A percentile compares a stretch with the other conserved stretches of the same genome.
phyloP scores from a whole-genome alignment of 169 alveolate genomes.

The Hepatocystis sp. region DNA sequence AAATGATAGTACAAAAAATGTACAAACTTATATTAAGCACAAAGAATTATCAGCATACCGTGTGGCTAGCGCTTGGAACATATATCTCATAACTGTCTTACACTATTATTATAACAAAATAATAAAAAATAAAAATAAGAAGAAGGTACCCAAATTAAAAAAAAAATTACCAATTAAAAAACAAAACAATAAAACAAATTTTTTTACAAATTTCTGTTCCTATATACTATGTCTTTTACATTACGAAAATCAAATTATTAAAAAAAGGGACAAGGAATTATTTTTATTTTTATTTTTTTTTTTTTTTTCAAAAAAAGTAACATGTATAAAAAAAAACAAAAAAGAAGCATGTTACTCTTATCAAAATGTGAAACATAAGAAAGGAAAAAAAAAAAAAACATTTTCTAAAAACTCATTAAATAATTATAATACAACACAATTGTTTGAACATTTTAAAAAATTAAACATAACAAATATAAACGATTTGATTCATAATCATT shows the following conservation, averaged over 20 bases:
- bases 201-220: not conserved
- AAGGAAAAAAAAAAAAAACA: slow-evolving; percentile 15
- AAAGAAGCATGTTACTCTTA: not conserved
- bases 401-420: not conserved
- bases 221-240: slow-evolving; percentile 31
- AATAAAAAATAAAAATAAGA: too few species aligned
- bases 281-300: slow-evolving; percentile 51
- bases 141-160: too few species aligned
- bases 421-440: not conserved
- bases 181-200: slow-evolving; percentile 7
- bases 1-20: too few species aligned
- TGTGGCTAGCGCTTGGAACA: too few species aligned
- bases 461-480: slow-evolving; percentile 4
- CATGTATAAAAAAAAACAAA: not conserved
- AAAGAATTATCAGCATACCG: too few species aligned
- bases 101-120: too few species aligned
- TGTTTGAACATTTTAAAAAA: slow-evolving; percentile 8
- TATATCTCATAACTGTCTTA: too few species aligned
- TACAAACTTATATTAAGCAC: too few species aligned
- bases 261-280: slow-evolving; percentile 37
- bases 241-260: slow-evolving; percentile 41
- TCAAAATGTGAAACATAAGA: not conserved
- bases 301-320: slow-evolving; percentile 12
- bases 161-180: not conserved
- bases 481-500: slow-evolving; percentile 14